phyloP scores from a whole-genome alignment of 2,329 filamentous ascomycete species.

The Colletotrichum phormii region DNA sequence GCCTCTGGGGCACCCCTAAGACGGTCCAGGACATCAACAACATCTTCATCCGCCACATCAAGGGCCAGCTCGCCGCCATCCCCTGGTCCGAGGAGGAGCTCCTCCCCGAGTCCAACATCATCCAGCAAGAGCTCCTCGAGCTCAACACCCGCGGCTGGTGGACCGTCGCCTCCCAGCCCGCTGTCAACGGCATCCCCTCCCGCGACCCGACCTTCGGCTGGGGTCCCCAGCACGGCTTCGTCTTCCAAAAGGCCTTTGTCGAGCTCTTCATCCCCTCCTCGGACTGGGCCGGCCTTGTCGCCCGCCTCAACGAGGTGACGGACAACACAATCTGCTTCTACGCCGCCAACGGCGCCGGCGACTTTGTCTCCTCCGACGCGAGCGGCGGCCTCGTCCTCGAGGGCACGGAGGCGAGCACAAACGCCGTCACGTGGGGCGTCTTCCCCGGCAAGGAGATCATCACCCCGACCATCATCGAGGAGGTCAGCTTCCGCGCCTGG shows the following conservation, averaged over 20 bases:
- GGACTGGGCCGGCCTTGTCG: constrained; percentile 77
- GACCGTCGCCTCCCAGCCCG: constrained; percentile 95
- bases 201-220: constrained; percentile 87
- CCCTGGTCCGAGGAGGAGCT: constrained; percentile 95
- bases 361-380: constrained; percentile 78
- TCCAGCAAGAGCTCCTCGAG: constrained; percentile 78
- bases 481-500: constrained; percentile 94
- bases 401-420: constrained; percentile 70
- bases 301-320: constrained; percentile 63
- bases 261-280: constrained; percentile 88
- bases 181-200: constrained; percentile 86
- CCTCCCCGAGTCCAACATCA: constrained; percentile 84
- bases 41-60: constrained; percentile 85
- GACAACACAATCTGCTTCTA: constrained; percentile 83
- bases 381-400: constrained; percentile 48
- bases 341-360: constrained; percentile 81
- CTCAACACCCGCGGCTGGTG: constrained; percentile 91
- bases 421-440: constrained; percentile 96
- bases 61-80: constrained; percentile 82
- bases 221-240: constrained; percentile 92
- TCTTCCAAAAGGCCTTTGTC: constrained; percentile 98
- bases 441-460: constrained; percentile 97
- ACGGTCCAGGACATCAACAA: constrained; percentile 77
- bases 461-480: constrained; percentile 96
- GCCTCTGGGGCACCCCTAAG: constrained; percentile 85